phyloP scores from a whole-genome alignment of 768 basidiomycete species.

The Dentipellis sp. region DNA sequence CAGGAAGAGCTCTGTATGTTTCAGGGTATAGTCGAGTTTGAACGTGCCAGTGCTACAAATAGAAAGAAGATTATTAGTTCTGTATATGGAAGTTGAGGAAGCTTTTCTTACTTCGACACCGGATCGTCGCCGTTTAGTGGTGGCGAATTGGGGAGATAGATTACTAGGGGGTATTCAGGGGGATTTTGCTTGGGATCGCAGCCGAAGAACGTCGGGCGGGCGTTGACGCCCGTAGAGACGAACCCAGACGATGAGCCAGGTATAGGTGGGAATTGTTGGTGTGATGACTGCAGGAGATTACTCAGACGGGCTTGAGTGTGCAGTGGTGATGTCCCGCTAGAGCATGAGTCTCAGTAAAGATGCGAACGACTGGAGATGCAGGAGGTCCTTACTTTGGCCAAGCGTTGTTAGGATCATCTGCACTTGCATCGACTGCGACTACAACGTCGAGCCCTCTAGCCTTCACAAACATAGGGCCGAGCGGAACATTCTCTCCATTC shows the following conservation, averaged over 20 bases:
- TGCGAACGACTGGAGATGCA: neutral
- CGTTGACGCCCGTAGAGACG: slow-evolving; percentile 49
- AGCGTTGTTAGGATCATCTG: slow-evolving; percentile 37
- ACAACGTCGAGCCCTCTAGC: slow-evolving; percentile 64
- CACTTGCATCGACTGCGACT: slow-evolving; percentile 63
- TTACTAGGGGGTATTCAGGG: slow-evolving; percentile 53
- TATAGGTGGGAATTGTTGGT: slow-evolving; percentile 57
- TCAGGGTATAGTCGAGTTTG: slow-evolving; percentile 46
- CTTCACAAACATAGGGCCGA: slow-evolving; percentile 62
- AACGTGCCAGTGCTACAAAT: slow-evolving; percentile 43
- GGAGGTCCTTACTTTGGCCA: slow-evolving; percentile 55
- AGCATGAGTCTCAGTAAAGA: neutral
- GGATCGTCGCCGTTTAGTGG: slow-evolving; percentile 54
- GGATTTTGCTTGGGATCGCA: slow-evolving; percentile 46
- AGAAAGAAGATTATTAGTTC: neutral
- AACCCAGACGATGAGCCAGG: slow-evolving; percentile 45
- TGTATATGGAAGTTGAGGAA: neutral
- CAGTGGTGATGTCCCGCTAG: slow-evolving; percentile 45
- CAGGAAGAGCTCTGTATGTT: slow-evolving; percentile 48
- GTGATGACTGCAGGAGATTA: slow-evolving; percentile 36
- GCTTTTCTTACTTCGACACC: slow-evolving; percentile 45
- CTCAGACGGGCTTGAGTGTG: slow-evolving; percentile 33
- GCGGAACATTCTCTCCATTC: slow-evolving; percentile 62
- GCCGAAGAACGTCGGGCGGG: slow-evolving; percentile 72
- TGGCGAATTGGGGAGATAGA: slow-evolving; percentile 72